Evolutionary conservation across 805 yeast genomes (phyloP), one percentile per base, ranked within the genome.

Genomic region (Barnettozyma pratensis): DNA sequence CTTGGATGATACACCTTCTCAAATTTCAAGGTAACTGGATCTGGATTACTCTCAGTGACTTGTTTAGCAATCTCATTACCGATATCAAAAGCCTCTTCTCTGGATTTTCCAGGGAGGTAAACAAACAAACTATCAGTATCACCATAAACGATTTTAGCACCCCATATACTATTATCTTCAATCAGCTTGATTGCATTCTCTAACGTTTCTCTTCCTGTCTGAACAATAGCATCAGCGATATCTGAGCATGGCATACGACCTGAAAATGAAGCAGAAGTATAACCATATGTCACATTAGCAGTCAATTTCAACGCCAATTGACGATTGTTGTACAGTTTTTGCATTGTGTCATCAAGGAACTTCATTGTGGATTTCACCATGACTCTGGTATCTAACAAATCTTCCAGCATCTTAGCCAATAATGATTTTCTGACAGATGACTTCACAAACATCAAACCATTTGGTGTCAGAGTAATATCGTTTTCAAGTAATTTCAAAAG

Each of bases 181-280:
- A 94, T 91, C 43, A 75, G 59, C 1, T 75, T 75, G 29, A 89
- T 82, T 0, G 97, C 85, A 45, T 74, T 73, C 46, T 81, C 82
- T 44, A 94, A 68, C 0, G 89, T 85, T 64, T 92, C 97, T 46
- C 98, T 71, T 0, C 94, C 99, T 0, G 94, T 82, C 26, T 90
- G 81, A 1, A 94, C 99, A 62, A 94, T 88, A 10, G 95, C 85
- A 67, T 94, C 99, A 0, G 99, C 96, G 31, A 94, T 75, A 62
- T 91, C 98, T 0, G 96, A 82, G 58, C 94, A 87, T 0, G 99
- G 98, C 99, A 94, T 94, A 53, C 99, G 71, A 0, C 99, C 99
- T 7, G 96, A 88, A 61, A 85, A 94, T 0, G 96, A 81, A 0
- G 99, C 99, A 1, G 97, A 85, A 0, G 97, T 77, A 61, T 94